Evolutionary conservation across 768 basidiomycete species (phyloP).

Genomic region (Paxillus ammoniavirescens): DNA sequence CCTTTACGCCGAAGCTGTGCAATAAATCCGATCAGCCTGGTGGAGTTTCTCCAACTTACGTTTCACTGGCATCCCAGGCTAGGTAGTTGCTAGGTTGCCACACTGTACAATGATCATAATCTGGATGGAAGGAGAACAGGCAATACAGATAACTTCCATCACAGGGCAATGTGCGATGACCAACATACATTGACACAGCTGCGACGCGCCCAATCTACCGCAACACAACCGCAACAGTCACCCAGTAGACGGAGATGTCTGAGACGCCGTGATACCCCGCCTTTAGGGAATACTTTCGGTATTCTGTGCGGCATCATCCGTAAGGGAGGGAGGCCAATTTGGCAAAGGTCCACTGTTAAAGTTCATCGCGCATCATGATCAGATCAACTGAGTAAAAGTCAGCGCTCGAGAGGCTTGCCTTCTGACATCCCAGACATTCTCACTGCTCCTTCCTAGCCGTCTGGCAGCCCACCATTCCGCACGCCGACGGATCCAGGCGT

Average conservation of each 20-base stretch:
- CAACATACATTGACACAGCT: neutral
- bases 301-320: conserved; percentile 17
- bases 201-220: too few species aligned
- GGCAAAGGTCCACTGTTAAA: conserved; percentile 19
- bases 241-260: neutral
- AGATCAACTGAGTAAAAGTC: neutral
- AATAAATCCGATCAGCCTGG: too few species aligned
- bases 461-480: conserved; percentile 95
- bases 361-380: neutral
- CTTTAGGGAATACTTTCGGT: conserved; percentile 23
- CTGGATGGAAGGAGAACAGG: too few species aligned
- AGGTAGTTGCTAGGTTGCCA: neutral
- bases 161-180: too few species aligned
- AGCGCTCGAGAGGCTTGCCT: conserved; percentile 51
- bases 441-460: conserved; percentile 77
- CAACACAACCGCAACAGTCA: too few species aligned
- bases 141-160: too few species aligned
- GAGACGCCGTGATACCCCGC: neutral
- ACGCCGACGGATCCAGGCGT: conserved; percentile 80
- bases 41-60: too few species aligned
- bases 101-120: too few species aligned
- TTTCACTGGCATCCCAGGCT: neutral
- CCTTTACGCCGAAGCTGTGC: neutral
- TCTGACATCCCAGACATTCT: conserved; percentile 92
- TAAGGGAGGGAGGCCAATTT: conserved; percentile 29